These are phyloP conservation scores for Diplocarpon rosae DNA, from an alignment of 2,329 filamentous ascomycete genomes.

Conservation along the genomic window DNA sequence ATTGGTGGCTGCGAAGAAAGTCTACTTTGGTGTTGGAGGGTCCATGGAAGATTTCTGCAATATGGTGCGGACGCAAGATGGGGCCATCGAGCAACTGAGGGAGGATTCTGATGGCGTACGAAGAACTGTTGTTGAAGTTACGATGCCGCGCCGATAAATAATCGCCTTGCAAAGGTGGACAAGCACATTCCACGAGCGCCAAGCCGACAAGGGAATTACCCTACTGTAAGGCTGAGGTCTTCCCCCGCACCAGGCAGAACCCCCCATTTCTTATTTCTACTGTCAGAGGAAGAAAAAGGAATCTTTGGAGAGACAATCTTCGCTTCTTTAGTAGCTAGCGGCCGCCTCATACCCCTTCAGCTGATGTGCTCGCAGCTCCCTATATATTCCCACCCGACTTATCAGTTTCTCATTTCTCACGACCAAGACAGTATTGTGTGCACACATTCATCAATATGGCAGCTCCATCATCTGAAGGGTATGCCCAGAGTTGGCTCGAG, in stretches of 20 bases:
- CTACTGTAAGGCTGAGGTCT: too few species aligned
- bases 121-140: constrained; percentile 43
- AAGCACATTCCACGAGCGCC: background rate
- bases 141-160: constrained; percentile 4
- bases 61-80: constrained; percentile 38
- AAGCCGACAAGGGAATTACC: background rate
- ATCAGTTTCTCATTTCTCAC: background rate
- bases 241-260: too few species aligned
- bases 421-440: background rate
- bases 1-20: constrained; percentile 63
- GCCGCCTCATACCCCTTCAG: too few species aligned
- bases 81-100: constrained; percentile 37
- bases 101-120: constrained; percentile 52
- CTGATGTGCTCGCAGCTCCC: too few species aligned
- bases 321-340: too few species aligned
- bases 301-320: too few species aligned
- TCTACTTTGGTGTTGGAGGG: constrained; percentile 79
- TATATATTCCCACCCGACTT: too few species aligned
- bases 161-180: background rate
- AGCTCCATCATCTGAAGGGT: constrained; percentile 11
- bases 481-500: constrained; percentile 19
- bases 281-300: too few species aligned
- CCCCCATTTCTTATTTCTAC: too few species aligned
- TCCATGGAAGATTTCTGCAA: constrained; percentile 65
- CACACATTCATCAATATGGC: constrained; percentile 1